phyloP scores from a whole-genome alignment of 23 red algal species.

The Cyanidiococcus yangmingshanensis region DNA sequence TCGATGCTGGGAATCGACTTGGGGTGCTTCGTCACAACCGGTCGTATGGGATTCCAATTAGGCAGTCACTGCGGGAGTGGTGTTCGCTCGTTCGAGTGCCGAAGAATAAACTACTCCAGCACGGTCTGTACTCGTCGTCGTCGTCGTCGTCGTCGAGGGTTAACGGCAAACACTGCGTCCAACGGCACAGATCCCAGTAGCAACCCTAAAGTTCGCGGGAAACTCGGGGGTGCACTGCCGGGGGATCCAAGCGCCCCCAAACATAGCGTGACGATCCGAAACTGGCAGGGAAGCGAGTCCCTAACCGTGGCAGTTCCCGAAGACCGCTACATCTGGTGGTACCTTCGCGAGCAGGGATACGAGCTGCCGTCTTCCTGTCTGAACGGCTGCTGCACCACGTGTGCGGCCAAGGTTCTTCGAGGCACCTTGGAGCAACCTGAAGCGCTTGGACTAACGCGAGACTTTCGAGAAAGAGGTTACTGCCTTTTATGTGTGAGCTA shows the following conservation, averaged over 20 bases:
- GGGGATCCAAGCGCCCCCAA: conserved; percentile 20
- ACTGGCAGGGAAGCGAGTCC: conserved; percentile 24
- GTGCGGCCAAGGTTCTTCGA: conserved; percentile 55
- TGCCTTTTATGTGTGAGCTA: conserved; percentile 82
- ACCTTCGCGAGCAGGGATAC: conserved; percentile 58
- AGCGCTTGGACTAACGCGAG: conserved; percentile 63
- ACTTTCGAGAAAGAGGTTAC: conserved; percentile 73
- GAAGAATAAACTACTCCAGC: too few relatives aligned
- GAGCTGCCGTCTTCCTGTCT: conserved; percentile 74
- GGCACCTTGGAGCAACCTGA: conserved; percentile 51
- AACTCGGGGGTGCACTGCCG: conserved; percentile 1
- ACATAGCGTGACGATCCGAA: conserved; percentile 66
- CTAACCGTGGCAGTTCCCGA: conserved; percentile 53
- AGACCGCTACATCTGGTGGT: conserved; percentile 93
- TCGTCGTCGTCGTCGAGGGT: not conserved
- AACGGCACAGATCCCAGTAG: not conserved
- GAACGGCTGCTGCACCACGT: conserved; percentile 97
- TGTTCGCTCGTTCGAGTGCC: too few relatives aligned
- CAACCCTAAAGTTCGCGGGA: not conserved
- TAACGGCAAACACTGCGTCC: not conserved
- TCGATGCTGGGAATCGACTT: too few relatives aligned
- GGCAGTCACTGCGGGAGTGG: too few relatives aligned
- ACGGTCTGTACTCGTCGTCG: too few relatives aligned
- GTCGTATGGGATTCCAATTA: too few relatives aligned
- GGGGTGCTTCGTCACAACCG: too few relatives aligned